Conservation (phyloP, 176 grass and related monocot genomes). For the Eragrostis nindensis region DNA sequence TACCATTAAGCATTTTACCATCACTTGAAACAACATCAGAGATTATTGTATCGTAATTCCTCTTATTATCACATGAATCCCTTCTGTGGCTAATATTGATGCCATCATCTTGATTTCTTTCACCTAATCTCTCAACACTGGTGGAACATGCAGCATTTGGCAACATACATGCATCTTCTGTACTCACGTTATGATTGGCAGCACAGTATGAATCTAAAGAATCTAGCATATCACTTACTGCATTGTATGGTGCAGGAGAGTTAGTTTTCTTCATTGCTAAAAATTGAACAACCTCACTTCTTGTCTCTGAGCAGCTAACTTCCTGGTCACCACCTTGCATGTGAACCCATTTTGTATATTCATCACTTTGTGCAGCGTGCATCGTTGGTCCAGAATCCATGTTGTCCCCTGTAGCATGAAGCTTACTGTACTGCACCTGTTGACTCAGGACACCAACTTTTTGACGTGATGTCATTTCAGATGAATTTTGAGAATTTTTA, state of each 20-base stretch:
- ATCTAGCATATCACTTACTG: slow-evolving; percentile 5
- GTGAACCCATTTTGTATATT: too few species aligned
- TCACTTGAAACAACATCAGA: not conserved
- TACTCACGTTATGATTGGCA: not conserved
- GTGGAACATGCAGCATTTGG: not conserved
- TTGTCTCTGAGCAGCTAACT: slow-evolving; percentile 33
- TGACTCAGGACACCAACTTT: slow-evolving; percentile 8
- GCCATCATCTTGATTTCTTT: slow-evolving; percentile 27
- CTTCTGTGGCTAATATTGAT: not conserved
- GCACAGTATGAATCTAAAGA: not conserved
- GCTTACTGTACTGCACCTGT: slow-evolving; percentile 7
- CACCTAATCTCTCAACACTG: not conserved
- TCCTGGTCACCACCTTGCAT: not conserved
- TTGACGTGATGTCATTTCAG: not conserved
- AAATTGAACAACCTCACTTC: slow-evolving; percentile 36
- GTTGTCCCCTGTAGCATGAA: slow-evolving; percentile 14
- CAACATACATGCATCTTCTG: slow-evolving; percentile 5
- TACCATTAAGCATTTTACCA: slow-evolving; percentile 18
- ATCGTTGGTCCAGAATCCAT: not conserved
- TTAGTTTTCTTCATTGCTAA: not conserved
- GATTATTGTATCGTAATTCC: not conserved
- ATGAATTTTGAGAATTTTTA: slow-evolving; percentile 19
- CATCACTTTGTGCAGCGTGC: not conserved
- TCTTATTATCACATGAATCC: slow-evolving; percentile 15
- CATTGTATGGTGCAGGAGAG: not conserved